Evolutionary conservation across 2,329 filamentous ascomycete genomes (phyloP).

Genomic region (Pezicula rhizophila): DNA sequence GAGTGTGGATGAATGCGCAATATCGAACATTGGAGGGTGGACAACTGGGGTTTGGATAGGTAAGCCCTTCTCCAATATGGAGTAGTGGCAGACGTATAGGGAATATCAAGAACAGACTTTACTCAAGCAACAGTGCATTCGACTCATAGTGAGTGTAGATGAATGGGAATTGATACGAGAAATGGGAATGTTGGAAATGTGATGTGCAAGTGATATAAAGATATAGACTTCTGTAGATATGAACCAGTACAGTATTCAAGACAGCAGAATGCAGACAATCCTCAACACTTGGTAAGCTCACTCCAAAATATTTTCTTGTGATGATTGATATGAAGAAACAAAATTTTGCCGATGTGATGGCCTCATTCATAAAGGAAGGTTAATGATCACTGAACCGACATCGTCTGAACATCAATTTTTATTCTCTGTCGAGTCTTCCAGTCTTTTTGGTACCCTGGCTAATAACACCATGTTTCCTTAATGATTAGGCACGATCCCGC

Average conservation of each 20-base stretch:
- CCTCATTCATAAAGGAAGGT: neutral
- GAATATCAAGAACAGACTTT: too few species aligned
- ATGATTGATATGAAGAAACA: constrained; percentile 8
- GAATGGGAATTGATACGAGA: neutral
- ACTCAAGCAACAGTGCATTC: neutral
- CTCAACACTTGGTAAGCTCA: neutral
- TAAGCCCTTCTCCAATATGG: too few species aligned
- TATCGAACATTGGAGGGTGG: too few species aligned
- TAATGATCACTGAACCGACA: constrained; percentile 10
- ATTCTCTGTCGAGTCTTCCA: neutral
- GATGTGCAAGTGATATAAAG: neutral
- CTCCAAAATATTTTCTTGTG: neutral
- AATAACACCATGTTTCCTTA: neutral
- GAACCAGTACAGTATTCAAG: too few species aligned
- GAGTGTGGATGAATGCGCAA: too few species aligned
- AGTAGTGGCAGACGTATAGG: too few species aligned
- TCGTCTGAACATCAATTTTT: constrained; percentile 7
- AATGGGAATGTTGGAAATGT: neutral
- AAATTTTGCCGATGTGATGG: constrained; percentile 21
- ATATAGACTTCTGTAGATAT: neutral
- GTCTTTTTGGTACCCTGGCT: neutral
- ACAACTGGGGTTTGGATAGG: too few species aligned
- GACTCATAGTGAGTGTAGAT: constrained; percentile 7
- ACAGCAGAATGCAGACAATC: too few species aligned
- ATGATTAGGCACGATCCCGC: neutral